These are phyloP conservation scores for Herpotrichia juniperi DNA, from an alignment of 2,329 filamentous ascomycete species.

Conservation along the genomic window DNA sequence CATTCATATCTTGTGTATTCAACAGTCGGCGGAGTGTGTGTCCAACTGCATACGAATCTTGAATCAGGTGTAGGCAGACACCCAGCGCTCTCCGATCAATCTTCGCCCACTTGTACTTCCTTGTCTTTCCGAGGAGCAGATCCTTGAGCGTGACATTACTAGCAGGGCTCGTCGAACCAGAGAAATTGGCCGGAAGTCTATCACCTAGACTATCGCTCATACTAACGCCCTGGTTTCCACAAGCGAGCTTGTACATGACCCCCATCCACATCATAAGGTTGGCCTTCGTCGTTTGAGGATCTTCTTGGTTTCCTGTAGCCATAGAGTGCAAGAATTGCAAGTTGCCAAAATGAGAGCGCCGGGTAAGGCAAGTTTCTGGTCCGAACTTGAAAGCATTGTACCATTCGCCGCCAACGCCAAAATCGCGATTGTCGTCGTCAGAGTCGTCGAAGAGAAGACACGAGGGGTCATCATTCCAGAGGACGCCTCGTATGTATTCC, in stretches of 20 bases:
- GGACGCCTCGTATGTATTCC: neutral
- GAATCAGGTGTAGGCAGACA: neutral
- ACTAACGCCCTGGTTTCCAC: neutral
- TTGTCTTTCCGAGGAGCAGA: neutral
- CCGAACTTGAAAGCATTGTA: neutral
- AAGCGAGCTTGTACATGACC: neutral
- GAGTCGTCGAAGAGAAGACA: neutral
- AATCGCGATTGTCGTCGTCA: neutral
- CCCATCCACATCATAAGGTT: neutral
- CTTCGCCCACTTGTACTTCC: neutral
- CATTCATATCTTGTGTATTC: too few species aligned
- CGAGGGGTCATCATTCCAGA: neutral
- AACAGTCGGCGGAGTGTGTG: neutral
- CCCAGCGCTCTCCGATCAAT: neutral
- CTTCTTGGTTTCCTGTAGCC: neutral
- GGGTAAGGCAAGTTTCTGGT: neutral
- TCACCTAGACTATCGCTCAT: too few species aligned
- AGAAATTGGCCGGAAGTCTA: too few species aligned
- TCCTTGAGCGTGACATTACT: neutral
- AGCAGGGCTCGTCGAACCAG: neutral
- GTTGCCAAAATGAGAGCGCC: neutral
- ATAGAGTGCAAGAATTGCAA: neutral
- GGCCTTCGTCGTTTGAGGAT: neutral
- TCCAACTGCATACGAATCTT: neutral
- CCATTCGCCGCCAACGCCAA: neutral